Conservation (phyloP, 768 basidiomycete species). For the Boletus barrowsii region DNA sequence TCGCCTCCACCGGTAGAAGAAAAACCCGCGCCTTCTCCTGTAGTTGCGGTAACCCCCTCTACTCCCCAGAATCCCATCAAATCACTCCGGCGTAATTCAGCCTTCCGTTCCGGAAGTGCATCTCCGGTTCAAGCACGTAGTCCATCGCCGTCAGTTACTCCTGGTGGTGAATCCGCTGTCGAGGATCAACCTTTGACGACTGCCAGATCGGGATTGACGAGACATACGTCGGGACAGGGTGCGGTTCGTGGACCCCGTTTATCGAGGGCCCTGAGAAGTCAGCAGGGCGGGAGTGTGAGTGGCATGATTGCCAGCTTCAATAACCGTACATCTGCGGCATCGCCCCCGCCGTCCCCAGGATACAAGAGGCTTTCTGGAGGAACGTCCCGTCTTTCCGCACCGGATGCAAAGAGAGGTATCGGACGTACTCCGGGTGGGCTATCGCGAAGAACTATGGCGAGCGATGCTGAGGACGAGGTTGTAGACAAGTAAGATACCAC, state of each 20-base stretch:
- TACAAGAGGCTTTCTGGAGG: slow-evolving; percentile 47
- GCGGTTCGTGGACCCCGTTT: slow-evolving; percentile 49
- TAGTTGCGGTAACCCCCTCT: slow-evolving; percentile 41
- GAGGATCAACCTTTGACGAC: slow-evolving; percentile 35
- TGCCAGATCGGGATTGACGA: slow-evolving; percentile 37
- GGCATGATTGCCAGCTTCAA: slow-evolving; percentile 58
- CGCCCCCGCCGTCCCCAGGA: slow-evolving; percentile 38
- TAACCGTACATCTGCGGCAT: slow-evolving; percentile 39
- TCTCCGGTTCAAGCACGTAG: slow-evolving; percentile 38
- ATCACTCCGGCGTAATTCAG: slow-evolving; percentile 34
- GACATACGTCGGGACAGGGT: slow-evolving; percentile 43
- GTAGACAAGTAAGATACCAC: slow-evolving; percentile 33
- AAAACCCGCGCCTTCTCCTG: slow-evolving; percentile 25
- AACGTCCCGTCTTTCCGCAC: slow-evolving; percentile 11
- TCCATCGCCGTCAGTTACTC: slow-evolving; percentile 38
- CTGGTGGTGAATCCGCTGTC: slow-evolving; percentile 26
- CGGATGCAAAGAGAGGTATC: slow-evolving; percentile 36
- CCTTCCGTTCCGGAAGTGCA: slow-evolving; percentile 34
- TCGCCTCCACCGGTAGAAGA: slow-evolving; percentile 27
- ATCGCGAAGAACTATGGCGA: slow-evolving; percentile 77
- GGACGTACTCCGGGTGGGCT: slow-evolving; percentile 48
- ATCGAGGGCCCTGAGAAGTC: slow-evolving; percentile 45
- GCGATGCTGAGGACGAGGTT: slow-evolving; percentile 78
- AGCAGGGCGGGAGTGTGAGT: slow-evolving; percentile 45
- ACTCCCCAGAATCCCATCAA: slow-evolving; percentile 55